Conservation (phyloP, 805 yeast species). For the Cyberlindnera meyerae region DNA sequence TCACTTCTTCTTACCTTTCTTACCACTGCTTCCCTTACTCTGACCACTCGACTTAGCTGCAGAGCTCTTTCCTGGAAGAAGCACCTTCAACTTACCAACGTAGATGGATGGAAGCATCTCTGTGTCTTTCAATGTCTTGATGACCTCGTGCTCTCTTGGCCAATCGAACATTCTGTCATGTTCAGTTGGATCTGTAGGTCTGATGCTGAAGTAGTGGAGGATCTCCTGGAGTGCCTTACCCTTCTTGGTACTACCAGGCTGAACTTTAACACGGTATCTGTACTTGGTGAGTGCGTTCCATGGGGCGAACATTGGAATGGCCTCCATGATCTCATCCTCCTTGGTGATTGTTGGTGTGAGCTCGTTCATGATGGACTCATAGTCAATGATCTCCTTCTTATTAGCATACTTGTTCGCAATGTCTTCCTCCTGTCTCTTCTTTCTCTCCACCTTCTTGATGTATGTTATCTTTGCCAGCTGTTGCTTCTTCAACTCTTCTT, state of each 20-base stretch:
- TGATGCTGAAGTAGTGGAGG: constrained; percentile 48
- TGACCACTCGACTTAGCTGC: constrained; percentile 15
- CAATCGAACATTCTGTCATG: constrained; percentile 54
- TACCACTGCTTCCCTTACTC: constrained; percentile 5
- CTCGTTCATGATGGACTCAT: constrained; percentile 37
- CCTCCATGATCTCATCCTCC: constrained; percentile 53
- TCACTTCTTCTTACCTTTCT: constrained; percentile 11
- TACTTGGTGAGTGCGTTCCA: constrained; percentile 74
- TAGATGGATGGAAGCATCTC: constrained; percentile 67
- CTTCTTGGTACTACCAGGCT: constrained; percentile 74
- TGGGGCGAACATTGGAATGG: constrained; percentile 88
- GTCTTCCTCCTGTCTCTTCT: constrained; percentile 35
- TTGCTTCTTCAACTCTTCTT: constrained; percentile 32
- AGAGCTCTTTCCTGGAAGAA: constrained; percentile 45
- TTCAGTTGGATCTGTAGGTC: constrained; percentile 42
- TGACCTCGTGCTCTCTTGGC: constrained; percentile 58
- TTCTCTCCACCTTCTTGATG: constrained; percentile 30
- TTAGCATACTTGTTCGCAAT: constrained; percentile 31
- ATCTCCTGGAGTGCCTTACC: constrained; percentile 80
- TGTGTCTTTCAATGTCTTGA: constrained; percentile 52
- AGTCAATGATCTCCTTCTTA: constrained; percentile 39
- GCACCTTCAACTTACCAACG: constrained; percentile 64
- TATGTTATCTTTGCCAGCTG: constrained; percentile 30
- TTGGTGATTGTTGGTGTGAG: constrained; percentile 25
- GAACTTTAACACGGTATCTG: constrained; percentile 78